phyloP scores from a whole-genome alignment of 345 rosid species.

The Psidium friedrichsthalianum region DNA sequence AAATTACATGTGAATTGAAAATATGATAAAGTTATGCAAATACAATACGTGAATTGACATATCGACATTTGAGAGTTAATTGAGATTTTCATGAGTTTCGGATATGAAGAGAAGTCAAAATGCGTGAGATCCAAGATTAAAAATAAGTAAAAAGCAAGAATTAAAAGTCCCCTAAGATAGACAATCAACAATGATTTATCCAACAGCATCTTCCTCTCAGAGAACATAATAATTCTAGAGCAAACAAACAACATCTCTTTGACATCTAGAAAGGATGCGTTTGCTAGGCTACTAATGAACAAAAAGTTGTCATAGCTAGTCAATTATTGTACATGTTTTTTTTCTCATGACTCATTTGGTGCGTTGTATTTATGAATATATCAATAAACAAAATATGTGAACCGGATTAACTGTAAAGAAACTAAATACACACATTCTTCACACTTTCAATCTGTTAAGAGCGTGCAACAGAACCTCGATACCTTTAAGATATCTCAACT shows the following conservation, averaged over 20 bases:
- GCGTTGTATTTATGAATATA: neutral
- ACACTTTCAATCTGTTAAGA: neutral
- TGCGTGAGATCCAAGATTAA: neutral
- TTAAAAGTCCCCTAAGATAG: neutral
- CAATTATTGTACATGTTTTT: neutral
- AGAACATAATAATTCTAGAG: neutral
- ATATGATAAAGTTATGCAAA: too few species aligned
- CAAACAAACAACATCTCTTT: neutral
- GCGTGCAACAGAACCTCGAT: accelerated
- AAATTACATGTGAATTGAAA: neutral
- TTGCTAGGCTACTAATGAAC: neutral
- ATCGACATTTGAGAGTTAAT: neutral
- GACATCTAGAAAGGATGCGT: neutral
- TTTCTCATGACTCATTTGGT: neutral
- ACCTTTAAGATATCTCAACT: too few species aligned
- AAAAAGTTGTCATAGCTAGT: neutral
- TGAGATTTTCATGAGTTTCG: neutral
- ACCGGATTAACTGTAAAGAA: neutral
- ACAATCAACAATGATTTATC: neutral
- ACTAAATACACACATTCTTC: neutral
- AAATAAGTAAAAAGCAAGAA: neutral
- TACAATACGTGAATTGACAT: neutral
- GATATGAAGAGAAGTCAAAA: neutral
- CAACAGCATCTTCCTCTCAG: neutral
- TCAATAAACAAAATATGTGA: neutral